Conservation (phyloP, 441 rosid species). For the Arabidopsis hybrid region DNA sequence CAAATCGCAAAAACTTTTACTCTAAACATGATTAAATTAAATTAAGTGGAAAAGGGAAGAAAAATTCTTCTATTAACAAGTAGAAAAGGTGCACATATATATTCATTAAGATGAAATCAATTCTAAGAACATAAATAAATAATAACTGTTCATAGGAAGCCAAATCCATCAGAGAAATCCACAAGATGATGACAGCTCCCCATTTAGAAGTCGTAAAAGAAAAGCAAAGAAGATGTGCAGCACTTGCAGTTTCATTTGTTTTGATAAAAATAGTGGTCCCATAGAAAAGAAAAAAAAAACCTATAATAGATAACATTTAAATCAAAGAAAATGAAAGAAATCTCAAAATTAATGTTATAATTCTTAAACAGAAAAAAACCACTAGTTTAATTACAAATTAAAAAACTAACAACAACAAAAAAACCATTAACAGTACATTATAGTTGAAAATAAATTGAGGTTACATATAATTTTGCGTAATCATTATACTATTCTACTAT, state of each 20-base stretch:
- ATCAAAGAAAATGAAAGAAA: constrained; percentile 4
- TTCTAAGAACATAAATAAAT: not conserved
- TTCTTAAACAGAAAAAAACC: not conserved
- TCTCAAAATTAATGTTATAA: not conserved
- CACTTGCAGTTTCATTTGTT: constrained; percentile 52
- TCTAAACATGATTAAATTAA: constrained; percentile 24
- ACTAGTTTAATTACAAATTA: not conserved
- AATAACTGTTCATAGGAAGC: constrained; percentile 28
- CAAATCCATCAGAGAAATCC: constrained; percentile 40
- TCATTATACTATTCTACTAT: not conserved
- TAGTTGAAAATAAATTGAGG: not conserved
- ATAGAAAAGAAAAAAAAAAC: not conserved
- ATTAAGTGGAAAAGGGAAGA: constrained; percentile 11
- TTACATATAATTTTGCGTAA: not conserved
- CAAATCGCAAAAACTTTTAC: not conserved
- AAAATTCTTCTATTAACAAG: constrained; percentile 19
- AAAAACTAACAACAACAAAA: not conserved
- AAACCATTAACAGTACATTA: not conserved
- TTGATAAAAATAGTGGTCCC: constrained; percentile 41
- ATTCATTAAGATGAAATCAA: constrained; percentile 5
- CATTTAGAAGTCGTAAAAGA: constrained; percentile 70
- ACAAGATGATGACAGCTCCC: constrained; percentile 48
- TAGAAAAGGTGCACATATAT: constrained; percentile 6
- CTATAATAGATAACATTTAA: constrained; percentile 20
- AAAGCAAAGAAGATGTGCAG: constrained; percentile 71